Conservation (phyloP, 2,329 filamentous ascomycete species). For the Dactylellina leptospora region DNA sequence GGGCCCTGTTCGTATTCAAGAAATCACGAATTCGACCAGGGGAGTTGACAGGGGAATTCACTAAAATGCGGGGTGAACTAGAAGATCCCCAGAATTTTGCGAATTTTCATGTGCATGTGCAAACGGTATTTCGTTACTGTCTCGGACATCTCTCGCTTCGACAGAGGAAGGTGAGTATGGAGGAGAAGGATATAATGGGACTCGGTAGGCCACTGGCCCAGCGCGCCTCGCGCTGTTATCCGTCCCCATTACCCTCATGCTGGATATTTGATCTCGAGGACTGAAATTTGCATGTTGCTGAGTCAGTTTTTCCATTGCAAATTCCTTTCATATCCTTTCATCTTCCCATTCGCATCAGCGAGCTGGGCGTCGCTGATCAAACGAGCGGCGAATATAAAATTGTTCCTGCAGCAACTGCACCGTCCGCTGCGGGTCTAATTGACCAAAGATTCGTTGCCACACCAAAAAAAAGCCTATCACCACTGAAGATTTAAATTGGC, state of each 20-base stretch:
- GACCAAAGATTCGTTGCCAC: too few species aligned
- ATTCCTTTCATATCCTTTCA: not conserved
- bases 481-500: slow-evolving; percentile 18
- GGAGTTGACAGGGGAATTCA: slow-evolving; percentile 7
- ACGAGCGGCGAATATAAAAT: slow-evolving; percentile 13
- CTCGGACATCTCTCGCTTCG: too few species aligned
- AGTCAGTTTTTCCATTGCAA: not conserved
- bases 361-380: not conserved
- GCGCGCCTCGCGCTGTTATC: slow-evolving; percentile 24
- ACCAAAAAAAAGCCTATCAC: not conserved
- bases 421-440: not conserved
- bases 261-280: not conserved
- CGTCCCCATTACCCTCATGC: too few species aligned
- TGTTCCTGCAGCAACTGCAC: slow-evolving; percentile 39
- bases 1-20: slow-evolving; percentile 24
- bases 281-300: slow-evolving; percentile 17
- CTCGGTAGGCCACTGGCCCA: not conserved
- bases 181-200: slow-evolving; percentile 25
- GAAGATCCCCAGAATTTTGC: slow-evolving; percentile 11
- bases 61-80: slow-evolving; percentile 24
- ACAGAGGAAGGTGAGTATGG: not conserved
- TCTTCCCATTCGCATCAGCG: not conserved
- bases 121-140: too few species aligned
- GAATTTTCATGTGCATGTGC: slow-evolving; percentile 36
- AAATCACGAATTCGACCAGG: slow-evolving; percentile 9